A percentile compares a stretch with the other conserved stretches of the same genome.
These are phyloP conservation scores for Tubosaeta sp. DNA, from an alignment of 768 basidiomycete species.

Conservation along the genomic window DNA sequence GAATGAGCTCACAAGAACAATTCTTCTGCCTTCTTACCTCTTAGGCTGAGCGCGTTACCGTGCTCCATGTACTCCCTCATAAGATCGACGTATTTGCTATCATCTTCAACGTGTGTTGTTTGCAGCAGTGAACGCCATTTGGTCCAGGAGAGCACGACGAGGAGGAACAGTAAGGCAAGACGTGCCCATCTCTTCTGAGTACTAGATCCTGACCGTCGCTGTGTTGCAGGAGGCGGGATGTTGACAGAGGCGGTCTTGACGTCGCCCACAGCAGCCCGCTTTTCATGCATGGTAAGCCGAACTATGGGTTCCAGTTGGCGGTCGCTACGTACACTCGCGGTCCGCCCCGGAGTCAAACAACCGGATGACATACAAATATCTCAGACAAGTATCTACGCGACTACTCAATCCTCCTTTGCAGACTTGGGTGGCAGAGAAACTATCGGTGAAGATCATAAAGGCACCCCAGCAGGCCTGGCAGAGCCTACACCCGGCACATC, in stretches of 20 bases:
- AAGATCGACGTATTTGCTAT: slow-evolving; percentile 11
- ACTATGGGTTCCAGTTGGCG: too few species aligned
- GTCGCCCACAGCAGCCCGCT: not conserved
- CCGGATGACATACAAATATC: too few species aligned
- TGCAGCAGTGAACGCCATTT: not conserved
- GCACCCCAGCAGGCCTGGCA: slow-evolving; percentile 8
- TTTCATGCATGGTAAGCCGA: not conserved
- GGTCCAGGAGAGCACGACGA: slow-evolving; percentile 14
- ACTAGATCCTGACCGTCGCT: not conserved
- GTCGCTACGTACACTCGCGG: too few species aligned
- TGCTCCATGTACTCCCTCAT: slow-evolving; percentile 18
- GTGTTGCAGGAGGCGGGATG: slow-evolving; percentile 20
- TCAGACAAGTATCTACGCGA: not conserved
- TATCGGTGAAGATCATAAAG: slow-evolving; percentile 21
- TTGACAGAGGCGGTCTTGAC: not conserved
- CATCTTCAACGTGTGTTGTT: slow-evolving; percentile 4
- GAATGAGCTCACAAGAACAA: slow-evolving; percentile 39
- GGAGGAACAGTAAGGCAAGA: slow-evolving; percentile 6
- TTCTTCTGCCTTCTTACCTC: slow-evolving; percentile 39
- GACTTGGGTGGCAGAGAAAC: slow-evolving; percentile 20
- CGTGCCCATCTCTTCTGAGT: slow-evolving; percentile 13
- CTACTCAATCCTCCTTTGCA: slow-evolving; percentile 22
- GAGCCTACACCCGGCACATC: not conserved
- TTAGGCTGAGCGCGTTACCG: slow-evolving; percentile 14
- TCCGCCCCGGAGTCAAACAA: too few species aligned